Conservation (phyloP, 2,329 filamentous ascomycete genomes). For the Fusarium tupiense region DNA sequence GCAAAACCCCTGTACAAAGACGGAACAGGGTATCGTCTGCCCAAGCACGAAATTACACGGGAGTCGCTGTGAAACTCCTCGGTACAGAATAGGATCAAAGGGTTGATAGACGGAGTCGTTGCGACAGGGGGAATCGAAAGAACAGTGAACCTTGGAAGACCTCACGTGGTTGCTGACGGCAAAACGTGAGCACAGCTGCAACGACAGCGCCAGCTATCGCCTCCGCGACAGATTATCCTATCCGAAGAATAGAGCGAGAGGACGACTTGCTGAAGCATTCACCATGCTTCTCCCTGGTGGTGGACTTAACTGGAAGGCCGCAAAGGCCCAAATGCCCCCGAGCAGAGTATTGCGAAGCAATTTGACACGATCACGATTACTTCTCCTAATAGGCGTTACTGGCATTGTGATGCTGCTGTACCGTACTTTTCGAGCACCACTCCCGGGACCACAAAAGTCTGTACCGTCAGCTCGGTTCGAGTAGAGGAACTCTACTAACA, state of each 20-base stretch:
- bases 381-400: slow-evolving; percentile 76
- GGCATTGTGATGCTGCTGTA: slow-evolving; percentile 84
- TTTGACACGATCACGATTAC: slow-evolving; percentile 79
- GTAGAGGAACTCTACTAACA: slow-evolving; percentile 42
- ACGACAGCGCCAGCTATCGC: slow-evolving; percentile 8
- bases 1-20: slow-evolving; percentile 30
- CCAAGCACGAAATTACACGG: slow-evolving; percentile 9
- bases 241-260: slow-evolving; percentile 25
- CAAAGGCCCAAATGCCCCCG: slow-evolving; percentile 80
- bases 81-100: background rate
- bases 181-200: slow-evolving; percentile 8
- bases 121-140: slow-evolving; percentile 2
- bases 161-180: slow-evolving; percentile 18
- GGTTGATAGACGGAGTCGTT: slow-evolving; percentile 5
- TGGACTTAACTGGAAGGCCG: slow-evolving; percentile 91
- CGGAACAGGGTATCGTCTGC: slow-evolving; percentile 18
- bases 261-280: slow-evolving; percentile 43
- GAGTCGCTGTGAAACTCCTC: background rate
- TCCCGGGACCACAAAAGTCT: slow-evolving; percentile 91
- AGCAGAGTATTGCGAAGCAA: slow-evolving; percentile 76
- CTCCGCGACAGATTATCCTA: slow-evolving; percentile 19
- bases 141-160: background rate
- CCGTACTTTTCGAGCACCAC: slow-evolving; percentile 83
- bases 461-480: background rate
- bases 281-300: slow-evolving; percentile 90